phyloP scores from a whole-genome alignment of 805 yeast species.

The Kodamaea kaohsiungensis region DNA sequence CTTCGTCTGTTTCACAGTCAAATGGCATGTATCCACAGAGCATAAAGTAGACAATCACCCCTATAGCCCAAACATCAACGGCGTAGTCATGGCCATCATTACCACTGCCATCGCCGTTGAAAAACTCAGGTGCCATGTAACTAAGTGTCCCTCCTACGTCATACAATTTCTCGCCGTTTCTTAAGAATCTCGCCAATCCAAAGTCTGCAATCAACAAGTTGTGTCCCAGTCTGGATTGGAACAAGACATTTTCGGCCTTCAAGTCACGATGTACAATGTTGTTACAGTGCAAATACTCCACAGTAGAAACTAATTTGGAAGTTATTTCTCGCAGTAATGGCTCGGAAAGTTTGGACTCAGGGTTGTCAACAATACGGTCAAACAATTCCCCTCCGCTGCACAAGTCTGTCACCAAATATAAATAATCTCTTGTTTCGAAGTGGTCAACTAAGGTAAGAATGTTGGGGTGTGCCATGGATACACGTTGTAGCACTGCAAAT shows the following conservation, averaged over 20 bases:
- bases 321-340: constrained; percentile 52
- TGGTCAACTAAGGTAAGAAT: constrained; percentile 64
- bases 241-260: constrained; percentile 70
- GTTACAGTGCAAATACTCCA: constrained; percentile 57
- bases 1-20: constrained; percentile 69
- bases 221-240: constrained; percentile 34
- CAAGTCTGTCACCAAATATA: constrained; percentile 62
- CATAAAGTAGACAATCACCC: constrained; percentile 70
- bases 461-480: constrained; percentile 53
- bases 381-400: constrained; percentile 71
- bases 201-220: constrained; percentile 56
- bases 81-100: constrained; percentile 56
- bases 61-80: constrained; percentile 78
- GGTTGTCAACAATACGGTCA: constrained; percentile 48
- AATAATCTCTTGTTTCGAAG: constrained; percentile 63
- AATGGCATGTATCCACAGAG: constrained; percentile 76
- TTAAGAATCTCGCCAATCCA: constrained; percentile 59
- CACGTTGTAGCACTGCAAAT: constrained; percentile 52
- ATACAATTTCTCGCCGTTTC: constrained; percentile 31
- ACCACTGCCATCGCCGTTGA: constrained; percentile 31
- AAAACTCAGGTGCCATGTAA: constrained; percentile 72
- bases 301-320: constrained; percentile 51
- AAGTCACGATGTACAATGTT: constrained; percentile 70
- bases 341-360: constrained; percentile 44
- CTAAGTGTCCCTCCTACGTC: constrained; percentile 70